Base-by-base conservation (phyloP, 176 grass and related monocot genomes). In the Dendrocalamus sinicus region DNA sequence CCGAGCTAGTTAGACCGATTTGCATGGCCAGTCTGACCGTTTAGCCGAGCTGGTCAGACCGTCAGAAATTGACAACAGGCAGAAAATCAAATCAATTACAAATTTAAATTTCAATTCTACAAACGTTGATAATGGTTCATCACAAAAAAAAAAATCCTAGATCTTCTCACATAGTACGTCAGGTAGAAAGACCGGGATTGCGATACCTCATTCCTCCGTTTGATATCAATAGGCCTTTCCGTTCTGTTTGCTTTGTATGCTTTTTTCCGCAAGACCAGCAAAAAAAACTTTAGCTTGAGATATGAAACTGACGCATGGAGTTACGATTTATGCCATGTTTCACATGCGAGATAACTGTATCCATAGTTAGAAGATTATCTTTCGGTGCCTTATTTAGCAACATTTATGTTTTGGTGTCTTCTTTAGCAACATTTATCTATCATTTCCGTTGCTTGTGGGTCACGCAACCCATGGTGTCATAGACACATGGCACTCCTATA, bases 401-500 rank as follows among this genome's bases (percentile, higher is more conserved):
- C 37, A 39, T 39, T 67, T 47, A 46, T 46, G 30, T 32, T 32
- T 32, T 32, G 30, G 30, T 32, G 30, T 32, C 30, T 32, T 32
- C 35, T 35, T 35, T 35, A 37, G 35, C 35, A 37, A 37, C 35
- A 37, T 37, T 67, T 46, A 46, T 46, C 15, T 19, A 19, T 54
- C 16, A 50, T 40, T 52, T 22, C 43, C 23, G 45, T 48, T 40
- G 20, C 59, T 53, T 65, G 3, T 26, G 64, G 51, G 75, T 19
- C 19, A 75, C 23, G 13, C 59, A 41, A 35, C 50, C n/a, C 71
- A 73, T 51, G 23, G 45, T 17, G 4, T 2, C 51, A 46, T 6
- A 15, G 16, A 77, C 48, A 85, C 46, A 68, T 77, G 83, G 74
- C 64, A 70, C 15, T 39, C 73, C 45, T 65, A 40, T 53, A 40